Conservation (phyloP, 1,139 yeast genomes). For the Magnusiomyces ingens region DNA sequence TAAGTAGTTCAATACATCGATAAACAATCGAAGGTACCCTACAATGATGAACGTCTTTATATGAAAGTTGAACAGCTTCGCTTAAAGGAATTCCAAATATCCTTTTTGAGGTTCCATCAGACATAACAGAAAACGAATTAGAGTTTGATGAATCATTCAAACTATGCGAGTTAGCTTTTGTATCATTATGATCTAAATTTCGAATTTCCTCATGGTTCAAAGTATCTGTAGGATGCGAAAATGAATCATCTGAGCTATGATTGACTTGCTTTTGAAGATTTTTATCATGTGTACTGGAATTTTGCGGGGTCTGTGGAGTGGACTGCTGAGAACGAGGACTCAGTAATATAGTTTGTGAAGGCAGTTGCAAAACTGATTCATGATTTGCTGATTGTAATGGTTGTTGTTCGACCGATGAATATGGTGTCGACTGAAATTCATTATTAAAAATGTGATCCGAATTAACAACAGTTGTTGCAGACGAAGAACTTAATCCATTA, state of each 20-base stretch:
- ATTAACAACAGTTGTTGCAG: constrained; percentile 4
- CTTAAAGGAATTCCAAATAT: constrained; percentile 64
- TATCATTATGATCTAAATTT: background rate
- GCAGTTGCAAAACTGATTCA: background rate
- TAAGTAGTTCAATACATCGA: constrained; percentile 67
- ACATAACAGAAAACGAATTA: background rate
- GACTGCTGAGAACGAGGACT: background rate
- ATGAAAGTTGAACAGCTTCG: constrained; percentile 47
- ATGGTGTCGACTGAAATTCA: constrained; percentile 16
- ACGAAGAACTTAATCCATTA: constrained; percentile 11
- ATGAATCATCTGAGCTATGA: constrained; percentile 8
- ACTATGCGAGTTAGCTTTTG: background rate
- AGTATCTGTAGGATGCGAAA: constrained; percentile 8
- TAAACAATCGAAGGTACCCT: constrained; percentile 70
- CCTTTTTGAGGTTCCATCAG: background rate
- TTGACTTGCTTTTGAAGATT: background rate
- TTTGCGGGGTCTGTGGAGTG: background rate
- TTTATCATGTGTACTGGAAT: background rate
- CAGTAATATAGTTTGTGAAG: background rate
- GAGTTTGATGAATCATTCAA: background rate
- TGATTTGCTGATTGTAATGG: constrained; percentile 2
- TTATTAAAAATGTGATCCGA: background rate
- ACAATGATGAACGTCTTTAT: constrained; percentile 31
- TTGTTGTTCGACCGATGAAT: constrained; percentile 16
- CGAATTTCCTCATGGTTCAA: background rate